These are phyloP conservation scores for Moringa oleifera DNA, from an alignment of 345 rosid species.

Conservation along the genomic window DNA sequence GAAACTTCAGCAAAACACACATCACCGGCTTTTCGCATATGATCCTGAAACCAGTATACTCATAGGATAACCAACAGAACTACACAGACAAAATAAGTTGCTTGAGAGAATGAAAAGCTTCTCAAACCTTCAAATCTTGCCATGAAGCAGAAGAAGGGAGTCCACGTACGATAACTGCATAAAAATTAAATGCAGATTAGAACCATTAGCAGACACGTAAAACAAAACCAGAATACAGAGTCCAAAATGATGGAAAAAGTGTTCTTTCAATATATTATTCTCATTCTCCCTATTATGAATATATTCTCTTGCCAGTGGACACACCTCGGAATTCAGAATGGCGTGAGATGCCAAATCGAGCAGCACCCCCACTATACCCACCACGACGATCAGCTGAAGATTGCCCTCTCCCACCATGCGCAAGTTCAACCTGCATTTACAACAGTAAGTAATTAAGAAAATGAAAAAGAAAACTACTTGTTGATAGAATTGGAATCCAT, in stretches of 20 bases:
- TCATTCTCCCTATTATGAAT: too few species aligned
- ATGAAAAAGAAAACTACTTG: not conserved
- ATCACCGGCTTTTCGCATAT: slow-evolving; percentile 96
- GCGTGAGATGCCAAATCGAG: slow-evolving; percentile 59
- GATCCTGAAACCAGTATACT: slow-evolving; percentile 55
- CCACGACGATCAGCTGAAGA: slow-evolving; percentile 73
- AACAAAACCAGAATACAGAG: not conserved
- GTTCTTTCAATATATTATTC: too few species aligned
- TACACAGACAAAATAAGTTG: not conserved
- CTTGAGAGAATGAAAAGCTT: slow-evolving; percentile 4
- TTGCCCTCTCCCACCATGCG: slow-evolving; percentile 96
- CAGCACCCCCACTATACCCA: slow-evolving; percentile 41
- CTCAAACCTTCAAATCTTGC: slow-evolving; percentile 90
- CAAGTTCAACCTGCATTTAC: slow-evolving; percentile 82
- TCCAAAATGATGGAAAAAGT: not conserved
- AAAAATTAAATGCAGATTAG: not conserved
- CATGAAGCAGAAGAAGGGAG: slow-evolving; percentile 95
- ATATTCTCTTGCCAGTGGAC: not conserved
- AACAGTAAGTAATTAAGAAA: slow-evolving; percentile 9
- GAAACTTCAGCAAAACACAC: slow-evolving; percentile 93
- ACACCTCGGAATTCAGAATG: slow-evolving; percentile 95
- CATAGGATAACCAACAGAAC: slow-evolving; percentile 9
- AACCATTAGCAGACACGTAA: not conserved
- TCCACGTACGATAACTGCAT: slow-evolving; percentile 79
- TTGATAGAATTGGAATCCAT: slow-evolving; percentile 5